Percentiles rank a stretch among this genome's conserved stretches.
phyloP scores from a whole-genome alignment of 257 asterid species.

The Solanum medicagineum region DNA sequence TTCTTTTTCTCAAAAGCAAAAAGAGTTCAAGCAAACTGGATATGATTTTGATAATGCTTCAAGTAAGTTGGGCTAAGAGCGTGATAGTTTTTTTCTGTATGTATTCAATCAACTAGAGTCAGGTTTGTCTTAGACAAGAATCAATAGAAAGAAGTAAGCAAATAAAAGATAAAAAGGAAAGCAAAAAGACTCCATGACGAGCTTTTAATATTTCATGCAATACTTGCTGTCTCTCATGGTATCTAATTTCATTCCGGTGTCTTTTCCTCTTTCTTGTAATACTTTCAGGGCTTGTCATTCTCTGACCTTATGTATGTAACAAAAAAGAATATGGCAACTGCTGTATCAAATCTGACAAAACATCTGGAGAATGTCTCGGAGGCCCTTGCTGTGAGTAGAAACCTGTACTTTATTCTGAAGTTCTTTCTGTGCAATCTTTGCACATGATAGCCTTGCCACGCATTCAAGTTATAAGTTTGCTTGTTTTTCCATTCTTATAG shows the following conservation, averaged over 20 bases:
- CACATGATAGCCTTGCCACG: background rate
- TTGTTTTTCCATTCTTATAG: background rate
- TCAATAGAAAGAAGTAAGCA: background rate
- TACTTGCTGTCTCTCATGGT: background rate
- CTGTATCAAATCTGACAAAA: constrained; percentile 76
- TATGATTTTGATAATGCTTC: background rate
- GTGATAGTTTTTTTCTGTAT: background rate
- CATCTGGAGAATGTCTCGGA: constrained; percentile 78
- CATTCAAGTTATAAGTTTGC: background rate
- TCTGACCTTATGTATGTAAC: constrained; percentile 93
- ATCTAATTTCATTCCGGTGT: background rate
- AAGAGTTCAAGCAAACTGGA: background rate
- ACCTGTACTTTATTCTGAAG: background rate
- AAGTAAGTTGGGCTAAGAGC: background rate
- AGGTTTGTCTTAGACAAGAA: background rate
- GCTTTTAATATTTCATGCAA: background rate
- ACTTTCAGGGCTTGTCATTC: constrained; percentile 61
- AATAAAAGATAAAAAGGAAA: background rate
- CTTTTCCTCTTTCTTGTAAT: background rate
- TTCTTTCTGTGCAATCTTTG: background rate
- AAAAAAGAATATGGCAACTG: constrained; percentile 68
- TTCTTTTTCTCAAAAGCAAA: background rate
- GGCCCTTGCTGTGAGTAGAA: constrained; percentile 69
- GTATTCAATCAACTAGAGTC: background rate
- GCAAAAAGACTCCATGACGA: background rate